phyloP scores from a whole-genome alignment of 257 asterid species.

The Capsicum pubescens region DNA sequence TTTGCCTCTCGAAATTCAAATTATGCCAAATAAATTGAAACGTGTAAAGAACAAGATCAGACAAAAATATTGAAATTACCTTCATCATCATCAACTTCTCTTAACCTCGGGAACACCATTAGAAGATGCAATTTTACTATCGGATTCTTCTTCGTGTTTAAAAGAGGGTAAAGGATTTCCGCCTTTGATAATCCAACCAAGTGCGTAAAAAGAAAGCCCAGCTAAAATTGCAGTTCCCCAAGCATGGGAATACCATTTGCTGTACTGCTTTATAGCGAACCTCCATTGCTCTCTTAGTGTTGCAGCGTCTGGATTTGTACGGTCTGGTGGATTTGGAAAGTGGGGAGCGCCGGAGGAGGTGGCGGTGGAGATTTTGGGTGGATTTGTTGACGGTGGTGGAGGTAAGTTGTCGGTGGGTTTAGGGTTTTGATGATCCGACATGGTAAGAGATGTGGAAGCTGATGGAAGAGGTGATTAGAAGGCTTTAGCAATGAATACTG shows the following conservation, averaged over 20 bases:
- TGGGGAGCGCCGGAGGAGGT: conserved; percentile 33
- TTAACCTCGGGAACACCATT: conserved; percentile 20
- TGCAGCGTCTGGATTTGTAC: conserved; percentile 73
- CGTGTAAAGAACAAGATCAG: not conserved
- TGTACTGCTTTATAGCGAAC: conserved; percentile 74
- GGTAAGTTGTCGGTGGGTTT: conserved; percentile 41
- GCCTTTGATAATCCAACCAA: conserved; percentile 92
- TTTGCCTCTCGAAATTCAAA: too few relatives aligned
- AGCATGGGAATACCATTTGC: conserved; percentile 92
- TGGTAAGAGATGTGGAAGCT: conserved; percentile 5
- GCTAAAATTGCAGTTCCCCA: conserved; percentile 99
- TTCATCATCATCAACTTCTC: conserved; percentile 23
- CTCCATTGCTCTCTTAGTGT: conserved; percentile 92
- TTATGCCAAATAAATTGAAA: too few relatives aligned
- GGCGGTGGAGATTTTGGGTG: conserved; percentile 40
- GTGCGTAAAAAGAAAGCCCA: conserved; percentile 81
- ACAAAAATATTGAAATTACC: conserved; percentile 2
- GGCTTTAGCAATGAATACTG: too few relatives aligned
- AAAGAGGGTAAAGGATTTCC: conserved; percentile 80
- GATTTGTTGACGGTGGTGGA: conserved; percentile 36
- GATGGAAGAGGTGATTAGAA: not conserved
- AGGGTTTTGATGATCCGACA: conserved; percentile 56
- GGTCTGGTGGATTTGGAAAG: conserved; percentile 69
- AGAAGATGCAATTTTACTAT: conserved; percentile 23
- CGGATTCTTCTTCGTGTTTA: conserved; percentile 30